Evolutionary conservation across 1,139 yeast species (phyloP), one percentile per base, ranked within the genome.

Genomic region (Geotrichum aggregatum): DNA sequence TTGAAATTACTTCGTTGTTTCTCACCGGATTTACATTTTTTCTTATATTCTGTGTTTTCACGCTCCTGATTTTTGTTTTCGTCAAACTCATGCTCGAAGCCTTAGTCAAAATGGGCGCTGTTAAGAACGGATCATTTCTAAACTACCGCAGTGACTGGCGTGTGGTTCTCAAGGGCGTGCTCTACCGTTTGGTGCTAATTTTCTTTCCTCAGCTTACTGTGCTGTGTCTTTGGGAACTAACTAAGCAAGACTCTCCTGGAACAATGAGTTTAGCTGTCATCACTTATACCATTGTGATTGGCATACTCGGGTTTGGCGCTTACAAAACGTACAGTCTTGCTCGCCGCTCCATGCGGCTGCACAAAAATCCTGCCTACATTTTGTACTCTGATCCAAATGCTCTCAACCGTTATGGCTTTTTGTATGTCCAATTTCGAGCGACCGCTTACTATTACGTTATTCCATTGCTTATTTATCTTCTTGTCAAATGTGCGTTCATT

Each of bases 291-390:
- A 72, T 85, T 38, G 73, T 82, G 4, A 61, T 81, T 18, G 78
- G 76, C 1, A 74, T 91, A 49, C 73, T 92, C 57, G 71, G 75
- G 11, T 89, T 83, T 68, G 97, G 96, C 7, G 79, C 94, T 1
- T 66, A 75, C 38, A 79, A 87, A 64, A 95, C 91, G 16, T 71
- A 84, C 49, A 60, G 78, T 14, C 76, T 83, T 60, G 98, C 97
- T 24, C 74, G 83, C 56, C 77, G 77, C 59, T 89, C 97, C 0
- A 76, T 78, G 33, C 75, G 76, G 56, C 76, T 85, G 59, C 87
- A 83, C 73, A 85, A 87, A 66, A 92, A 91, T 63, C 96, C 98
- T 0, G 98, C 98, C 1, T 91, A 88, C 66, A 76, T 91, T 59
- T 75, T 92, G 56, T 92, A 79, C 66, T 96, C 98, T 47, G 95